These are phyloP conservation scores for Dioszegia crocea DNA, from an alignment of 768 basidiomycete species.

Conservation along the genomic window DNA sequence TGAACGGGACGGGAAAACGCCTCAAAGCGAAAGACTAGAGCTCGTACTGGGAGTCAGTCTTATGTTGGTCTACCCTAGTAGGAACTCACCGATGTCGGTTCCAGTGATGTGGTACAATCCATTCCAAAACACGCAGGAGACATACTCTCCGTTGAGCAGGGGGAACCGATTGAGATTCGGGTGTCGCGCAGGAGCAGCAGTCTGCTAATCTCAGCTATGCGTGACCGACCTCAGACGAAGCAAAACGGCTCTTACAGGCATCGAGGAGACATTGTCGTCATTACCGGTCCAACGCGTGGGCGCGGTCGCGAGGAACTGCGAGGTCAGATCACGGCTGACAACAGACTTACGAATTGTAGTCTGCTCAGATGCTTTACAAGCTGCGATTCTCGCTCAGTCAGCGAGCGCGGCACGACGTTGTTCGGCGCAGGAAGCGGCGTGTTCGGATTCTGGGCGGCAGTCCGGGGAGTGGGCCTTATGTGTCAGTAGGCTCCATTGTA, in stretches of 20 bases:
- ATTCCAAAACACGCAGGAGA: conserved; percentile 90
- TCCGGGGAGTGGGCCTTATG: conserved; percentile 13
- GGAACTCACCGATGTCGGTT: conserved; percentile 68
- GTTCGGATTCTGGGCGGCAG: conserved; percentile 10
- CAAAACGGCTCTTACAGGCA: conserved; percentile 1
- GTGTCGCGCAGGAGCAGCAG: neutral
- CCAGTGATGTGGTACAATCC: conserved; percentile 91
- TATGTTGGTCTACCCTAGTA: no score
- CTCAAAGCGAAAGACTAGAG: conserved; percentile 89
- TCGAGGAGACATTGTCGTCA: neutral
- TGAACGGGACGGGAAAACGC: conserved; percentile 83
- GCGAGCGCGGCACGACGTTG: conserved; percentile 23
- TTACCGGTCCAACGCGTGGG: conserved; percentile 35
- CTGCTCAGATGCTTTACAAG: conserved; percentile 35
- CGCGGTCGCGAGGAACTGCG: conserved; percentile 43
- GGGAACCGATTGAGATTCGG: conserved; percentile 55
- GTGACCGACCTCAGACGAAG: neutral
- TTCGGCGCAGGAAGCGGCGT: conserved; percentile 34
- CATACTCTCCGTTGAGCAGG: conserved; percentile 76
- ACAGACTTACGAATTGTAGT: conserved; percentile 37
- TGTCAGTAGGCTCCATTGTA: neutral
- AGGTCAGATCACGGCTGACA: neutral
- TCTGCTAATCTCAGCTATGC: neutral
- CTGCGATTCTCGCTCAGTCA: conserved; percentile 33
- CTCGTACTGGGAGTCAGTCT: conserved; percentile 64